Conservation (phyloP, 305 asterid species). For the Salvia sclarea region DNA sequence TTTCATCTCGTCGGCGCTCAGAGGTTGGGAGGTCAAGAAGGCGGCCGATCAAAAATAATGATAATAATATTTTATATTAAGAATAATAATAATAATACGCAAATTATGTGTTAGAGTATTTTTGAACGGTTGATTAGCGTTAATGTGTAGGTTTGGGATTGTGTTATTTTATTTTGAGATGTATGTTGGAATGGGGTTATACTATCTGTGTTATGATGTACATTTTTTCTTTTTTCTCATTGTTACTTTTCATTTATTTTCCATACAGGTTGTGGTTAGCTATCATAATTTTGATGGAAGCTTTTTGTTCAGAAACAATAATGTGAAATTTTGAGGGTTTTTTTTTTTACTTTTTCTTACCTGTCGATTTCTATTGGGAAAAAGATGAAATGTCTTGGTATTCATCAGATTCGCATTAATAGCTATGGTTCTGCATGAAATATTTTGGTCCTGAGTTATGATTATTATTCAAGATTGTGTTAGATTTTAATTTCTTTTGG, state of each 20-base stretch:
- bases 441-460: slow-evolving; percentile 18
- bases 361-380: slow-evolving; percentile 29
- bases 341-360: slow-evolving; percentile 30
- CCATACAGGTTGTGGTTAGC: slow-evolving; percentile 34
- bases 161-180: too few species aligned
- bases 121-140: not conserved
- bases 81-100: not conserved
- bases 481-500: not conserved
- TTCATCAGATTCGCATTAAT: slow-evolving; percentile 34
- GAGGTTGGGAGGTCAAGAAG: slow-evolving; percentile 47
- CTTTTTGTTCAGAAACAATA: slow-evolving; percentile 28
- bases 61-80: not conserved
- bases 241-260: slow-evolving; percentile 20
- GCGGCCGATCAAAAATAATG: slow-evolving; percentile 28
- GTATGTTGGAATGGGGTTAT: slow-evolving; percentile 3
- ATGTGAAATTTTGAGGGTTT: slow-evolving; percentile 25
- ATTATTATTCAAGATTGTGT: slow-evolving; percentile 25
- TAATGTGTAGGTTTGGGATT: not conserved
- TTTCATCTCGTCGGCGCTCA: slow-evolving; percentile 47
- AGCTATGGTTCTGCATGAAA: slow-evolving; percentile 17
- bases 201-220: slow-evolving; percentile 24
- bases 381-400: slow-evolving; percentile 16
- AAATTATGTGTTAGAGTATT: not conserved
- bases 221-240: slow-evolving; percentile 18
- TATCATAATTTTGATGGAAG: slow-evolving; percentile 31